Evolutionary conservation across 495 filamentous ascomycete species (phyloP).

Genomic region (Aspergillus coremiiformis): DNA sequence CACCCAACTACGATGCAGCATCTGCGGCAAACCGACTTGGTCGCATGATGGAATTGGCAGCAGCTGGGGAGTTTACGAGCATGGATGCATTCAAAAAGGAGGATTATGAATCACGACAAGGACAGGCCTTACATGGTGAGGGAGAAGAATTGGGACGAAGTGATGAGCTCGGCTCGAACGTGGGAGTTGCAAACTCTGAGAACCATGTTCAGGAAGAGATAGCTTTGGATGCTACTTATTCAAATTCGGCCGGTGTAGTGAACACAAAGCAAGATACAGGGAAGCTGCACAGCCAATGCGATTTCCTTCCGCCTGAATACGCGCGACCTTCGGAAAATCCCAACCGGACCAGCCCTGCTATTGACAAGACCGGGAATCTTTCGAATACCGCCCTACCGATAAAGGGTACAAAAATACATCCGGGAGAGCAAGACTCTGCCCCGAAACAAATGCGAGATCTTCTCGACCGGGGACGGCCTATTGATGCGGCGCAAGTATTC

Average conservation of each 20-base stretch:
- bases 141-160: not conserved
- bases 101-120: constrained; percentile 10
- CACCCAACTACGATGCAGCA: constrained; percentile 40
- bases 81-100: constrained; percentile 32
- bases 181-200: not conserved
- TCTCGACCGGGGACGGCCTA: constrained; percentile 17
- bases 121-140: not conserved
- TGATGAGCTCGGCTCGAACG: not conserved
- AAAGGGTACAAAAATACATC: not conserved
- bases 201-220: not conserved
- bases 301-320: not conserved
- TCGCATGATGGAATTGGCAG: constrained; percentile 37
- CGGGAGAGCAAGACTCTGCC: not conserved
- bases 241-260: not conserved
- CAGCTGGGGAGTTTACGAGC: constrained; percentile 36
- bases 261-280: not conserved
- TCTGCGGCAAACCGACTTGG: constrained; percentile 33
- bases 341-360: not conserved
- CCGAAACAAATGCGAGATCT: constrained; percentile 11
- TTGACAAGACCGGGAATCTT: not conserved
- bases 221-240: not conserved
- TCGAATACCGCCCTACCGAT: not conserved
- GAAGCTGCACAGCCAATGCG: not conserved
- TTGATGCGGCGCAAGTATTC: constrained; percentile 38
- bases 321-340: not conserved